Conservation (phyloP, 2,329 filamentous ascomycete species). For the Cladosporium sp. region DNA sequence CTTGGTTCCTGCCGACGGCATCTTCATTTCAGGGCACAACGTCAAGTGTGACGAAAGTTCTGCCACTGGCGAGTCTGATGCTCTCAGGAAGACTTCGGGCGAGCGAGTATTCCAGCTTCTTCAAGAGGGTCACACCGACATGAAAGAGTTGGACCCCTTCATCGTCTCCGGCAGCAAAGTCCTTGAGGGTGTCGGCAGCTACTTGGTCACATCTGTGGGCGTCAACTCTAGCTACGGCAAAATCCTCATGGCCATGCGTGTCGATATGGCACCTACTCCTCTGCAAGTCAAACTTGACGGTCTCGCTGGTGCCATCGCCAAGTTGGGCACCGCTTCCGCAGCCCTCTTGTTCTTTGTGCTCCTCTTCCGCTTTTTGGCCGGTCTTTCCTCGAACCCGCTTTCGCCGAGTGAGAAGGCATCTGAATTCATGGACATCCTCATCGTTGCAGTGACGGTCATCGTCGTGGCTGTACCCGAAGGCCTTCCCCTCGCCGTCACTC, state of each 20-base stretch:
- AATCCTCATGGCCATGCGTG: constrained; percentile 74
- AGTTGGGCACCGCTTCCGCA: constrained; percentile 70
- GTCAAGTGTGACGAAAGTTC: constrained; percentile 71
- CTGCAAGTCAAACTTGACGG: constrained; percentile 73
- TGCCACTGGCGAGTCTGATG: constrained; percentile 69
- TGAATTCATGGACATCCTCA: constrained; percentile 59
- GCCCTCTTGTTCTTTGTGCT: constrained; percentile 78
- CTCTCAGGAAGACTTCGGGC: constrained; percentile 63
- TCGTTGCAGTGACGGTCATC: constrained; percentile 62
- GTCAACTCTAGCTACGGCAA: constrained; percentile 72
- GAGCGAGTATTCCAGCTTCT: constrained; percentile 64
- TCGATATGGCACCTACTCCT: constrained; percentile 73
- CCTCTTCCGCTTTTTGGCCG: constrained; percentile 76
- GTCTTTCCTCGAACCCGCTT: constrained; percentile 52
- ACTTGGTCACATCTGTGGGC: constrained; percentile 70
- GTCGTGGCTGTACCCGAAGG: constrained; percentile 66
- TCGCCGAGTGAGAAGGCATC: constrained; percentile 72
- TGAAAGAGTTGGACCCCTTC: constrained; percentile 72
- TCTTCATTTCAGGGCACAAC: constrained; percentile 64
- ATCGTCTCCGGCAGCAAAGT: constrained; percentile 84
- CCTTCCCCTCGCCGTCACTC: constrained; percentile 63
- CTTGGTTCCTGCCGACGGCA: constrained; percentile 67
- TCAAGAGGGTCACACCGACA: constrained; percentile 52
- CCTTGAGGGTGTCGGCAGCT: constrained; percentile 69
- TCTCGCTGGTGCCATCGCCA: constrained; percentile 75